Base-by-base conservation (phyloP, 1,139 yeast genomes). In the Yamadazyma mexicana region DNA sequence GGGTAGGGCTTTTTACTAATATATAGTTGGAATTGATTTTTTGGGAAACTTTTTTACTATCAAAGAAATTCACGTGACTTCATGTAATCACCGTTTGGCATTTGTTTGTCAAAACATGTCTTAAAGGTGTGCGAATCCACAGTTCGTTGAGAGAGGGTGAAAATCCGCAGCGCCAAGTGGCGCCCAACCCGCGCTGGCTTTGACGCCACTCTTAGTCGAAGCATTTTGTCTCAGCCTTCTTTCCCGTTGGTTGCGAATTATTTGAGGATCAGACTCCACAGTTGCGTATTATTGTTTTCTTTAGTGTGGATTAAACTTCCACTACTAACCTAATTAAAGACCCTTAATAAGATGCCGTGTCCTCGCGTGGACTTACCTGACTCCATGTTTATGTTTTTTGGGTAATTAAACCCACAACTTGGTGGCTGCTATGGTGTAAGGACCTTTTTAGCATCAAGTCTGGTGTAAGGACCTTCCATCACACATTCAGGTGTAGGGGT, bases 21-120 rank as follows among this genome's bases (percentile, higher is more conserved):
- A 28, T 28, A 28, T 28, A 28, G n/a, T 9, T 20, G 8, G 8
- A 24, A 24, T 16, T 16, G 16, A 9, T 16, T 3, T 11, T 4
- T 16, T 28, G 15, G 31, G 31, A 20, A 28, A 28, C 10, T 5
- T 16, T 11, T 24, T 31, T 7, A 31, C 18, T n/a, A 36, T 37
- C 34, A 29, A 33, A 33, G 30, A 31, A 33, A 29, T 16, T 37
- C 40, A 37, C 40, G 40, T 37, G 40, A 37, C 25, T 23, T 33
- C 14, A 33, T 30, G 40, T 27, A 37, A 37, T 37, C 26, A 20
- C 22, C 22, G 22, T 20, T 20, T 20, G 22, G 8, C 22, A 20
- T 8, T 8, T 20, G 4, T n/a, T 5, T n/a, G 6, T 12, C 17
- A 7, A n/a, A 27, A 27, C 17, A 14, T 4, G 16, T 8, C 16